Evolutionary conservation across 2,329 filamentous ascomycete species (phyloP).

Genomic region (Didymella sp.): DNA sequence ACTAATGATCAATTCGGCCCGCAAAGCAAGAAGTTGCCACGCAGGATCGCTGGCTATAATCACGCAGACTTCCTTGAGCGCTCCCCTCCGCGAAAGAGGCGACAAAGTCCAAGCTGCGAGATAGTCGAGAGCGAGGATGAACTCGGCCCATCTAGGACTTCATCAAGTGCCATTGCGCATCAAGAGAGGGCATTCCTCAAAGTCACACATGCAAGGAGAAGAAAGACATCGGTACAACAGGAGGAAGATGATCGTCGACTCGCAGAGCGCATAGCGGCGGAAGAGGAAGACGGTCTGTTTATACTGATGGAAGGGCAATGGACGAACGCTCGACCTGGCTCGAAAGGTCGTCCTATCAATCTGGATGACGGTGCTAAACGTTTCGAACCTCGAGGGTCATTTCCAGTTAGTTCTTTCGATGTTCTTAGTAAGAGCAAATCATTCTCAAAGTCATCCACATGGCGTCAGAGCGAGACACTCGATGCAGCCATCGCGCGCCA

Average conservation of each 20-base stretch:
- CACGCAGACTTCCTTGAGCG: background rate
- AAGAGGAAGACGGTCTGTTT: background rate
- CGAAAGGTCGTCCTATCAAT: background rate
- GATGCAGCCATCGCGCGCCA: constrained; percentile 19
- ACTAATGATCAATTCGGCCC: background rate
- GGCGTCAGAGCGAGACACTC: background rate
- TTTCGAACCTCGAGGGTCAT: background rate
- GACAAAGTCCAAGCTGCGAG: background rate
- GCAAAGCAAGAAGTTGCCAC: background rate
- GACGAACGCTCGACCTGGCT: background rate
- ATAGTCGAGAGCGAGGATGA: background rate
- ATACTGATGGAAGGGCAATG: background rate
- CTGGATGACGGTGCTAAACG: background rate
- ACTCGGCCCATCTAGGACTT: background rate
- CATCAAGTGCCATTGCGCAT: background rate
- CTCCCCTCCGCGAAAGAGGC: background rate
- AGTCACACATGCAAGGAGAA: background rate
- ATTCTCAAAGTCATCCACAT: background rate
- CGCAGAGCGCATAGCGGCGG: background rate
- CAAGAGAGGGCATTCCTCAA: background rate
- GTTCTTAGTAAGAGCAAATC: background rate
- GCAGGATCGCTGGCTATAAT: background rate
- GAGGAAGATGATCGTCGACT: background rate
- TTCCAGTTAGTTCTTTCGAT: background rate
- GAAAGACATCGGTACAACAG: background rate